These are phyloP conservation scores for Epichloe hybrida DNA, from an alignment of 2,329 filamentous ascomycete species.

Conservation along the genomic window DNA sequence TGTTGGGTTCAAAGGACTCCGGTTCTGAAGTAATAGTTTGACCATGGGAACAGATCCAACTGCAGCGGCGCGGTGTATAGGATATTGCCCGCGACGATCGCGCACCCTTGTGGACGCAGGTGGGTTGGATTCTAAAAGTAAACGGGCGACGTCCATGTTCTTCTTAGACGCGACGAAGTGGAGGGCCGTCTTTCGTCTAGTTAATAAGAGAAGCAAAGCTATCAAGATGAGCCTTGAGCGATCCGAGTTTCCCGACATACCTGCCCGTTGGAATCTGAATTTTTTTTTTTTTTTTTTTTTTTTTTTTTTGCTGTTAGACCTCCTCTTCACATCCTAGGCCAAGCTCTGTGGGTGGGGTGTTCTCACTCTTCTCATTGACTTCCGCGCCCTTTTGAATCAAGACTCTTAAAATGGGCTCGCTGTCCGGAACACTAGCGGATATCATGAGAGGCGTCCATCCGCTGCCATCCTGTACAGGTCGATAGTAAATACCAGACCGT, in stretches of 20 bases:
- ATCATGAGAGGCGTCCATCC: conserved; percentile 85
- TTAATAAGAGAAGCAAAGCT: neutral
- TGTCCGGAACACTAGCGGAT: conserved; percentile 59
- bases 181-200: conserved; percentile 54
- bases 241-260: conserved; percentile 17
- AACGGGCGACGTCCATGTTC: conserved; percentile 68
- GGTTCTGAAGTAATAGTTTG: conserved; percentile 60
- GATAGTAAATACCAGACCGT: neutral
- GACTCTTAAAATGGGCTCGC: conserved; percentile 52
- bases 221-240: neutral
- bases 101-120: conserved; percentile 64
- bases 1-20: conserved; percentile 69
- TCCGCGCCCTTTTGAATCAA: conserved; percentile 59
- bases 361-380: conserved; percentile 55
- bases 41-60: conserved; percentile 82
- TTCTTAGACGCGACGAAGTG: conserved; percentile 88
- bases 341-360: neutral
- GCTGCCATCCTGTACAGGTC: conserved; percentile 46
- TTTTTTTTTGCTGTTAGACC: neutral
- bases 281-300: too few relatives aligned
- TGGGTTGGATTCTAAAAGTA: conserved; percentile 57
- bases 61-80: conserved; percentile 83
- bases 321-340: neutral
- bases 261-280: conserved; percentile 42
- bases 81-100: conserved; percentile 77